Conservation (phyloP, 768 basidiomycete genomes). For the Collybiopsis confluens region DNA sequence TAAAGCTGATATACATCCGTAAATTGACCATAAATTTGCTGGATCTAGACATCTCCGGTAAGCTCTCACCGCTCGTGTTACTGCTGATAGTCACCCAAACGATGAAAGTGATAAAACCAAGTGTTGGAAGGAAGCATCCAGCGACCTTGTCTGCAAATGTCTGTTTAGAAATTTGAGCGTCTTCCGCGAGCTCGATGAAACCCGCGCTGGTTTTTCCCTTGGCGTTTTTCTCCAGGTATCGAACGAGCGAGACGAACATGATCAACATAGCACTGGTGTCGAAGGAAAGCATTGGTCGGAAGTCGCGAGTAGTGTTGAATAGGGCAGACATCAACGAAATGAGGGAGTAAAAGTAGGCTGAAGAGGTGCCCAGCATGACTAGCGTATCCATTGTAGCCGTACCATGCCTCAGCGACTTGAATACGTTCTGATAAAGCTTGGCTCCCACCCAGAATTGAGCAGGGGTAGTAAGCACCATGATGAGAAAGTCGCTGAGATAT, state of each 20-base stretch:
- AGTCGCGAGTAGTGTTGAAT: constrained; percentile 60
- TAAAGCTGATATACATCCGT: constrained; percentile 95
- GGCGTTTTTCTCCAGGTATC: constrained; percentile 93
- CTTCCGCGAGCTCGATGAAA: constrained; percentile 93
- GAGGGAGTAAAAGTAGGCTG: constrained; percentile 90
- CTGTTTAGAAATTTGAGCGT: constrained; percentile 97
- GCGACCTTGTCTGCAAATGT: constrained; percentile 93
- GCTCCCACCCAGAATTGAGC: constrained; percentile 90
- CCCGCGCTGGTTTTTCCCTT: constrained; percentile 97
- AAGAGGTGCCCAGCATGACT: constrained; percentile 90
- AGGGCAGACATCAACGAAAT: constrained; percentile 61
- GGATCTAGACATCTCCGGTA: constrained; percentile 87
- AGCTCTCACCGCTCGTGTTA: constrained; percentile 45
- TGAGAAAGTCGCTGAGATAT: constrained; percentile 77
- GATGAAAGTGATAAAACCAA: constrained; percentile 77
- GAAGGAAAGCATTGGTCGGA: constrained; percentile 87
- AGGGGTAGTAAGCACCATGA: constrained; percentile 77
- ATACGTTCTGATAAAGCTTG: constrained; percentile 87
- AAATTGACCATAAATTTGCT: constrained; percentile 87
- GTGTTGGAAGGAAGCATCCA: constrained; percentile 89
- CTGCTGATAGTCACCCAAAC: constrained; percentile 76
- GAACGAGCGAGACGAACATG: constrained; percentile 93
- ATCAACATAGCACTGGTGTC: constrained; percentile 99
- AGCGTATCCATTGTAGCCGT: constrained; percentile 98
- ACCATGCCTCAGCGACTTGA: constrained; percentile 84